These are phyloP conservation scores for Myriosclerotinia duriaeana DNA, from an alignment of 2,329 filamentous ascomycete genomes.

Conservation along the genomic window DNA sequence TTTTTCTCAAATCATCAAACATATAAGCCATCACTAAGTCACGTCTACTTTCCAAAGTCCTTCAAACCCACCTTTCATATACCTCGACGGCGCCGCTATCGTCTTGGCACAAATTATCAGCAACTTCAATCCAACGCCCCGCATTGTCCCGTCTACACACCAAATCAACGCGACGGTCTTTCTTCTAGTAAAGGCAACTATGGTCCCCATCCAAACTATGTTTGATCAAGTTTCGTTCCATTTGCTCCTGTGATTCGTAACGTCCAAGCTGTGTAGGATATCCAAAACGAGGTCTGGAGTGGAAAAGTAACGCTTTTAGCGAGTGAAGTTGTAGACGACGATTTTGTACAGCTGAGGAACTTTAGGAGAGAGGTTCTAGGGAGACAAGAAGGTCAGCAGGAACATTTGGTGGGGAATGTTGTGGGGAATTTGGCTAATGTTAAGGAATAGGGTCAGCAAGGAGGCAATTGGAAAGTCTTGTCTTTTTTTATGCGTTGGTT, in stretches of 20 bases:
- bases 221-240: constrained; percentile 23
- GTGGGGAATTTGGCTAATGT: not conserved
- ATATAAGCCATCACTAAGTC: constrained; percentile 20
- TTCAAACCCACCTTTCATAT: constrained; percentile 55
- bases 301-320: constrained; percentile 29
- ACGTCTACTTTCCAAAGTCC: constrained; percentile 19
- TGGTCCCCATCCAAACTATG: constrained; percentile 48
- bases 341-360: constrained; percentile 44
- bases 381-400: not conserved
- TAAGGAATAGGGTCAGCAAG: not conserved
- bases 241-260: not conserved
- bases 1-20: constrained; percentile 33
- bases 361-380: constrained; percentile 38
- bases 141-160: constrained; percentile 28
- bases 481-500: not conserved
- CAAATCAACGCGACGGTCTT: constrained; percentile 44
- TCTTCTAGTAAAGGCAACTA: constrained; percentile 47
- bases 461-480: constrained; percentile 6
- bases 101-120: constrained; percentile 55
- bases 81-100: constrained; percentile 58
- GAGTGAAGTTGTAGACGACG: constrained; percentile 41
- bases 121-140: constrained; percentile 39
- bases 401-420: not conserved
- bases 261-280: constrained; percentile 17
- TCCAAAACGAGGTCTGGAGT: constrained; percentile 38